Conservation (phyloP, 257 asterid species). For the Scutellaria barbata region DNA sequence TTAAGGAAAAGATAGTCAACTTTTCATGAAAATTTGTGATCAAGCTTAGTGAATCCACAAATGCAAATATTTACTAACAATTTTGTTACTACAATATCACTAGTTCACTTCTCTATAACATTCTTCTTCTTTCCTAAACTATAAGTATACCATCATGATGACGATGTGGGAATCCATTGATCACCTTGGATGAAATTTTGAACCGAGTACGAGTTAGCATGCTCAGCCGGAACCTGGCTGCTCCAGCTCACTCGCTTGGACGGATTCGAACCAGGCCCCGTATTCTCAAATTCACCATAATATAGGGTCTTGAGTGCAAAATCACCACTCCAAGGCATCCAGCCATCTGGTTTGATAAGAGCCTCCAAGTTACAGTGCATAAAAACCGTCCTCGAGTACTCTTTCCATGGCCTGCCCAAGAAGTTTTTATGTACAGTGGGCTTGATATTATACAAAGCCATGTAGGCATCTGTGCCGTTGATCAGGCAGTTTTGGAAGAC, state of each 20-base stretch:
- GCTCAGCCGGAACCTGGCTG: slow-evolving; percentile 46
- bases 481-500: slow-evolving; percentile 51
- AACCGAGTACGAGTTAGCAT: slow-evolving; percentile 44
- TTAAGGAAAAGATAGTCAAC: no score
- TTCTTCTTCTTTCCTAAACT: neutral
- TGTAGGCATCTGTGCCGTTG: slow-evolving; percentile 54
- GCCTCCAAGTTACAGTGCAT: slow-evolving; percentile 44
- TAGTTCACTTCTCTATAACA: neutral
- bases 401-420: slow-evolving; percentile 69
- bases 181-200: slow-evolving; percentile 59
- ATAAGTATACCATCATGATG: neutral
- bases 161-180: slow-evolving; percentile 49
- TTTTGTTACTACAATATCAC: neutral
- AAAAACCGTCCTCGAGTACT: slow-evolving; percentile 53
- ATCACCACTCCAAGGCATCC: slow-evolving; percentile 58
- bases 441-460: slow-evolving; percentile 48
- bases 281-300: slow-evolving; percentile 50
- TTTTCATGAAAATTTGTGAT: neutral
- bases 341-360: slow-evolving; percentile 48
- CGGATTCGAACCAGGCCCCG: slow-evolving; percentile 39
- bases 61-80: neutral
- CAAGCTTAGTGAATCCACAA: neutral
- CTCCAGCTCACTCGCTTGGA: slow-evolving; percentile 52
- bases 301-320: slow-evolving; percentile 52
- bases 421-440: slow-evolving; percentile 44